Conservation (phyloP, 1,139 yeast genomes). For the Nematodospora anomalae region DNA sequence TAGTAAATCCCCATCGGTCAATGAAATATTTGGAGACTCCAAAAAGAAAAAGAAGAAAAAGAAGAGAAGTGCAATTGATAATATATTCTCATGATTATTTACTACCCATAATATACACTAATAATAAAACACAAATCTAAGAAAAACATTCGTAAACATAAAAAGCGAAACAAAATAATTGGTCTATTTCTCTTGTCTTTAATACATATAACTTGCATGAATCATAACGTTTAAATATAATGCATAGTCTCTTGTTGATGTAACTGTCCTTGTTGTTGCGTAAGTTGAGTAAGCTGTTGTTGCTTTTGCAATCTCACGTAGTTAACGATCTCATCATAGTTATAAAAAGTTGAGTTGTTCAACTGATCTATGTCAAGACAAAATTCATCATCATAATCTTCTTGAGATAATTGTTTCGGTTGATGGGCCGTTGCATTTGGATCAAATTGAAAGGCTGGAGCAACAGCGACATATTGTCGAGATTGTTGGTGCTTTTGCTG, state of each 20-base stretch:
- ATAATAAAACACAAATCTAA: too few relatives aligned
- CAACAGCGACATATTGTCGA: not conserved
- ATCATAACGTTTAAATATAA: conserved; percentile 3
- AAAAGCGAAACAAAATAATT: not conserved
- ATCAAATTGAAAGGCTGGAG: conserved; percentile 10
- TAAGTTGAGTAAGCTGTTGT: conserved; percentile 2
- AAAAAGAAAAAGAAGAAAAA: conserved; percentile 39
- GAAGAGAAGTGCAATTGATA: conserved; percentile 54
- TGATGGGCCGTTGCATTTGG: conserved; percentile 10
- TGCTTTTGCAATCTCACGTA: conserved; percentile 17
- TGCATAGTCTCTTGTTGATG: conserved; percentile 17
- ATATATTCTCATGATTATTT: conserved; percentile 36
- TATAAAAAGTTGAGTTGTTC: conserved; percentile 23
- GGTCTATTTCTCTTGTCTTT: too few relatives aligned
- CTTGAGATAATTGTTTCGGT: conserved; percentile 5
- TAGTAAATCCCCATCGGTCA: conserved; percentile 2
- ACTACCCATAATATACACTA: too few relatives aligned
- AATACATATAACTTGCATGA: not conserved
- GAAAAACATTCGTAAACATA: conserved; percentile 1
- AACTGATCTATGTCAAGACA: conserved; percentile 49
- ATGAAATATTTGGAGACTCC: conserved; percentile 13
- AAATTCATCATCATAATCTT: conserved; percentile 48
- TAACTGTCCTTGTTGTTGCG: conserved; percentile 12
- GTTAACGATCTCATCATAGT: conserved; percentile 22
- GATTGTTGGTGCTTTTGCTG: conserved; percentile 9